These are phyloP conservation scores for Entomortierella chlamydospora DNA, from an alignment of 192 early-diverging fungal species.

Conservation along the genomic window DNA sequence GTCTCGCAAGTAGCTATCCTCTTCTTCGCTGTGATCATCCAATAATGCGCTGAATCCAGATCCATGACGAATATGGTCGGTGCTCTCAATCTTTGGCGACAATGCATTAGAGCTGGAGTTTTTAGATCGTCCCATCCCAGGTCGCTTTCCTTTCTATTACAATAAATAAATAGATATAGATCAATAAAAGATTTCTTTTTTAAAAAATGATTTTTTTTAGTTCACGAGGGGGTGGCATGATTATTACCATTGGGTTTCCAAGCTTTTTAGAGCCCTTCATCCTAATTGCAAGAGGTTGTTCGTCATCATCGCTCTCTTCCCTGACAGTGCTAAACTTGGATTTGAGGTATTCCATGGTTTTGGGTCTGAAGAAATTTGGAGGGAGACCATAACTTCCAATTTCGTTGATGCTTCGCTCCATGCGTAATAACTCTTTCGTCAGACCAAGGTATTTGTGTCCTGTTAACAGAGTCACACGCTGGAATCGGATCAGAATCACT, in stretches of 20 bases:
- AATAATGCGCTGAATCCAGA: constrained; percentile 47
- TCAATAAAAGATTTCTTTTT: neutral
- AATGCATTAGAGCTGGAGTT: constrained; percentile 21
- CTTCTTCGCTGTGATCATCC: constrained; percentile 62
- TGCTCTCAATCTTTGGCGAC: constrained; percentile 21
- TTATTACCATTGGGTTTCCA: constrained; percentile 29
- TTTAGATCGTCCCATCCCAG: constrained; percentile 7
- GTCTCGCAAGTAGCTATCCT: constrained; percentile 68
- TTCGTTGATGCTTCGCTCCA: constrained; percentile 87
- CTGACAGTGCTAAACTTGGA: constrained; percentile 56
- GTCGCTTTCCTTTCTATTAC: constrained; percentile 7
- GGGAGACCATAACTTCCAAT: constrained; percentile 71
- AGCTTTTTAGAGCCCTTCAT: constrained; percentile 40
- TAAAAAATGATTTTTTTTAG: too few species aligned
- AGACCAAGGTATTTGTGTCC: constrained; percentile 90
- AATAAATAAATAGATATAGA: neutral
- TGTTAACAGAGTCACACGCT: constrained; percentile 93
- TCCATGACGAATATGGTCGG: constrained; percentile 48
- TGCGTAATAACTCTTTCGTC: constrained; percentile 85
- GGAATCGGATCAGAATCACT: constrained; percentile 94
- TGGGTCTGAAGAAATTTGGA: constrained; percentile 61
- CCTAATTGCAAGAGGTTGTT: constrained; percentile 48
- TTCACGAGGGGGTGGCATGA: neutral
- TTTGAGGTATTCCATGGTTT: constrained; percentile 67
- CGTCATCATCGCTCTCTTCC: constrained; percentile 51